These are phyloP conservation scores for Funneliformis caledonium DNA, from an alignment of 371 early-diverging fungal genomes.

Conservation along the genomic window DNA sequence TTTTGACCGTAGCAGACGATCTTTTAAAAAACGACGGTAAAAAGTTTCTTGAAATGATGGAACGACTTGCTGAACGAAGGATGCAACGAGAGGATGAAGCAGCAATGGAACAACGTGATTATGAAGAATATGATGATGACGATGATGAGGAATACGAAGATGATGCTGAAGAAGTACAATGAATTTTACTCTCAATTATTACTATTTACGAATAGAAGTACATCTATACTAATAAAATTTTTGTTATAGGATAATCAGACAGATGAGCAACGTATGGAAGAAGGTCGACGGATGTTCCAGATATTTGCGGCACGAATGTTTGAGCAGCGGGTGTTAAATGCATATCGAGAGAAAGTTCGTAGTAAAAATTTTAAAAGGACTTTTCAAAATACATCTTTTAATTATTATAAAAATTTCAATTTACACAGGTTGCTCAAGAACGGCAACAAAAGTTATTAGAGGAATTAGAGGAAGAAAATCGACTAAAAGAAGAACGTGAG, in stretches of 20 bases:
- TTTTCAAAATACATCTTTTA: not conserved
- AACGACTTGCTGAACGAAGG: conserved; percentile 87
- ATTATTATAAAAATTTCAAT: not conserved
- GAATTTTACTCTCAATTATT: conserved; percentile 38
- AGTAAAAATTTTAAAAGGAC: not conserved
- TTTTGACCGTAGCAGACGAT: conserved; percentile 90
- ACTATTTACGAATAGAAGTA: conserved; percentile 41
- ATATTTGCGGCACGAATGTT: conserved; percentile 95
- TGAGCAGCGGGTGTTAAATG: conserved; percentile 90
- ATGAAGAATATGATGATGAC: conserved; percentile 61
- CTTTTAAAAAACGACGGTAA: conserved; percentile 89
- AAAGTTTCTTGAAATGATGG: conserved; percentile 94
- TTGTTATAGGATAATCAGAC: conserved; percentile 68
- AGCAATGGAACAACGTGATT: conserved; percentile 34
- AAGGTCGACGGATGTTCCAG: conserved; percentile 91
- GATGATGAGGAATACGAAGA: conserved; percentile 69
- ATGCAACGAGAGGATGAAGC: conserved; percentile 68
- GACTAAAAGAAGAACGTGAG: conserved; percentile 40
- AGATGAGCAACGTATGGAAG: conserved; percentile 89
- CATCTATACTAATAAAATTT: not conserved
- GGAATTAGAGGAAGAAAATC: conserved; percentile 76
- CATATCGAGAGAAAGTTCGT: conserved; percentile 86
- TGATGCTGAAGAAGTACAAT: conserved; percentile 60
- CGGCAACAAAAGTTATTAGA: conserved; percentile 78
- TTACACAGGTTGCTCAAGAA: conserved; percentile 71